These are phyloP conservation scores for Trichoderma asperelloides DNA, from an alignment of 495 filamentous ascomycete genomes.

Conservation along the genomic window DNA sequence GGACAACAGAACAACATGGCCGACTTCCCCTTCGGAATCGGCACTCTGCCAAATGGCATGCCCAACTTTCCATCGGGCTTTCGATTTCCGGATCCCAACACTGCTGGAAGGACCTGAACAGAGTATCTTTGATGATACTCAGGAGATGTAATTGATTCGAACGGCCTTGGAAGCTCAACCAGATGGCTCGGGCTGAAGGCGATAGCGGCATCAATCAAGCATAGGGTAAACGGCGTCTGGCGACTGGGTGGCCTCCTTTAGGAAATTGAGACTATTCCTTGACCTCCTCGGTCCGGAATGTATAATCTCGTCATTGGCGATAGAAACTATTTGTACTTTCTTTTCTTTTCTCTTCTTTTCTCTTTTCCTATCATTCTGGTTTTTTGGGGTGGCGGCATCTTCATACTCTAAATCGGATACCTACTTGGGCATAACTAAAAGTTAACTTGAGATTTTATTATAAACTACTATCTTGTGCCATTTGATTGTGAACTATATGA, in stretches of 20 bases:
- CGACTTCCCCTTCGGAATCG: constrained; percentile 54
- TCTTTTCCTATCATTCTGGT: not conserved
- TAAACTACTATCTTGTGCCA: not conserved
- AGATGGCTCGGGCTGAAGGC: not conserved
- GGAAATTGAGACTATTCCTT: not conserved
- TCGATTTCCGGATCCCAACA: constrained; percentile 26
- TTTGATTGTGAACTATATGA: not conserved
- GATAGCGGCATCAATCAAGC: not conserved
- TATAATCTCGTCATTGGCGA: not conserved
- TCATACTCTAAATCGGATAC: not conserved
- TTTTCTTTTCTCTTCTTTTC: not conserved
- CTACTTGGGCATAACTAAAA: not conserved
- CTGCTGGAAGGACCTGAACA: not conserved
- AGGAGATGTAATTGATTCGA: not conserved
- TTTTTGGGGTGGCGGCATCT: not conserved
- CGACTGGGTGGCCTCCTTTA: not conserved
- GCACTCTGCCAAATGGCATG: constrained; percentile 55
- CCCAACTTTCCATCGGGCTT: constrained; percentile 62
- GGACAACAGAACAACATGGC: constrained; percentile 28
- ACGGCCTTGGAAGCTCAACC: not conserved
- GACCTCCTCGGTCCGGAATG: not conserved
- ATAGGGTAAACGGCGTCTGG: not conserved
- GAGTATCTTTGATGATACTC: not conserved
- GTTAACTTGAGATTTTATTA: not conserved
- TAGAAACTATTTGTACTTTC: not conserved